Evolutionary conservation across 495 filamentous ascomycete genomes (phyloP).

Genomic region (Xylona heveae): DNA sequence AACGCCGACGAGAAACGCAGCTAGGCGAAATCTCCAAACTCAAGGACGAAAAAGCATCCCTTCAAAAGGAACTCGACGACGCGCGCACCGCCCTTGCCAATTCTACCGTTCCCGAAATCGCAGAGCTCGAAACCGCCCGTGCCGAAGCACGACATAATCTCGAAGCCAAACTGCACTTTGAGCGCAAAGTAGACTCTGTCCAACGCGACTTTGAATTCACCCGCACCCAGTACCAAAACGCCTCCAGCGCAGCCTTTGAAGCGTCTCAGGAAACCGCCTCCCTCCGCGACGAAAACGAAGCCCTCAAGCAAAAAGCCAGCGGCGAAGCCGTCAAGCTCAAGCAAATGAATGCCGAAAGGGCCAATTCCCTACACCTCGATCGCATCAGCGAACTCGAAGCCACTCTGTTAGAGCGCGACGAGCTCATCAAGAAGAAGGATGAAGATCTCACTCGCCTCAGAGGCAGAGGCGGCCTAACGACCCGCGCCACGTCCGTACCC

Average conservation of each 20-base stretch:
- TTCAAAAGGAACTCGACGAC: constrained; percentile 27
- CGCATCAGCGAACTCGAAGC: constrained; percentile 29
- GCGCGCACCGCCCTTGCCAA: constrained; percentile 23
- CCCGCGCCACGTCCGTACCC: background rate
- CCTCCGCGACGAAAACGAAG: constrained; percentile 24
- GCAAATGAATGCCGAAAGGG: constrained; percentile 23
- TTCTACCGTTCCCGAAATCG: constrained; percentile 25
- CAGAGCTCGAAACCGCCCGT: constrained; percentile 24
- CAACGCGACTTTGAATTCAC: constrained; percentile 38
- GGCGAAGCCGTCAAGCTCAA: constrained; percentile 29
- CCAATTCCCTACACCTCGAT: constrained; percentile 16
- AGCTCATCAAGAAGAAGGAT: constrained; percentile 34
- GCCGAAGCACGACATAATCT: constrained; percentile 21
- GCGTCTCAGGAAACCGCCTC: constrained; percentile 25
- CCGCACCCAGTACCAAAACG: constrained; percentile 39
- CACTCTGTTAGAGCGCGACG: constrained; percentile 18
- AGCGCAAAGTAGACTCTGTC: constrained; percentile 22
- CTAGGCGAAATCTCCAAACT: constrained; percentile 22
- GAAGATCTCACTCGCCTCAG: constrained; percentile 26
- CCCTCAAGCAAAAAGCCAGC: constrained; percentile 25
- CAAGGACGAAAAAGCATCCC: constrained; percentile 24
- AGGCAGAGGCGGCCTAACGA: constrained; percentile 14
- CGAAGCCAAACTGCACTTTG: constrained; percentile 20
- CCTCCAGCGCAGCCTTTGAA: constrained; percentile 30
- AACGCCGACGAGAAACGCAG: constrained; percentile 14